A percentile compares a stretch with the other conserved stretches of the same genome.
These are phyloP conservation scores for Diplotaxis tenuifolia DNA, from an alignment of 345 rosid genomes.

Conservation along the genomic window DNA sequence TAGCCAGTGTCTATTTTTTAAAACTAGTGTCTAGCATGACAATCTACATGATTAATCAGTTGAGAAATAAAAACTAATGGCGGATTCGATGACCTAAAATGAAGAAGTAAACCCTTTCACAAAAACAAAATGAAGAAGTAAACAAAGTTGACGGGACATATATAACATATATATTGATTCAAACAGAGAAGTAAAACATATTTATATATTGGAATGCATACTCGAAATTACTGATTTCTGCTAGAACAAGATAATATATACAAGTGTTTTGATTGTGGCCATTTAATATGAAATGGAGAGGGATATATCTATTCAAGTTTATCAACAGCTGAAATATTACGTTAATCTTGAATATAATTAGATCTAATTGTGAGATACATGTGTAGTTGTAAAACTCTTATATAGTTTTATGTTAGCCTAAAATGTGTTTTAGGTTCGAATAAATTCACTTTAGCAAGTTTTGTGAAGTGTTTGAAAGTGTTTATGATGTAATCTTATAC, in stretches of 20 bases:
- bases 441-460: background rate
- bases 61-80: background rate
- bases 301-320: background rate
- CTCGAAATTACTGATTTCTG: background rate
- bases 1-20: background rate
- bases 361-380: background rate
- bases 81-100: constrained; percentile 5
- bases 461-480: background rate
- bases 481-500: background rate
- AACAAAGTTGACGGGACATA: background rate
- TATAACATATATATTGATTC: background rate
- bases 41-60: constrained; percentile 11
- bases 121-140: background rate
- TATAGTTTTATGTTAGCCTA: background rate
- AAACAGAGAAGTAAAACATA: constrained; percentile 6
- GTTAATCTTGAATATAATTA: background rate
- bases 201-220: background rate
- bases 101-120: background rate
- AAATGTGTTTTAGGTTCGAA: background rate
- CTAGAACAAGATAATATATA: background rate
- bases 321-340: background rate
- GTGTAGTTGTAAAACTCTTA: background rate
- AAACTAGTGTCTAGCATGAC: background rate
- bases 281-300: background rate
- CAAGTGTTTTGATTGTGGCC: background rate